Evolutionary conservation across 305 asterid genomes (phyloP).

Genomic region (Lippia alba): DNA sequence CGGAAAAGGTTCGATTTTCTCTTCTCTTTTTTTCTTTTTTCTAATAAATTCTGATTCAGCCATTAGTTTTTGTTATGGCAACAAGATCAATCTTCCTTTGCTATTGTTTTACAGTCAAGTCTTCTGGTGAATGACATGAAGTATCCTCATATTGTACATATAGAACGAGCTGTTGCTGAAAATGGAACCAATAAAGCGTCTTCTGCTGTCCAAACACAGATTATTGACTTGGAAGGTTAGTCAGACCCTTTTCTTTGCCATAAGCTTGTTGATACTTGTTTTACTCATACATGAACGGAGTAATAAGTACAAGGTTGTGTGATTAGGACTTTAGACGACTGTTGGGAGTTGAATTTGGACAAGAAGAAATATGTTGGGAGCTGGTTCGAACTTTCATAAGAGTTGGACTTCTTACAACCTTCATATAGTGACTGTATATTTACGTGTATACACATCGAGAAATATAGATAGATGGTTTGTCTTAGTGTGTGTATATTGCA

Average conservation of each 20-base stretch:
- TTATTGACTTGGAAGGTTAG: constrained; percentile 72
- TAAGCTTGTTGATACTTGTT: not conserved
- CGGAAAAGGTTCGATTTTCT: constrained; percentile 50
- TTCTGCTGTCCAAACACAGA: constrained; percentile 55
- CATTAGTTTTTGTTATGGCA: constrained; percentile 4
- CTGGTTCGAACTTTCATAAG: too few relatives aligned
- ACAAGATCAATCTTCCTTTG: constrained; percentile 23
- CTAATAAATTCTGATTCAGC: not conserved
- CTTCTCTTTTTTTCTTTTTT: not conserved
- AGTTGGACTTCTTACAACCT: too few relatives aligned
- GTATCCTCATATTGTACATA: constrained; percentile 85
- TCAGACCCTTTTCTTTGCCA: constrained; percentile 17
- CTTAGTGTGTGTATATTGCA: too few relatives aligned
- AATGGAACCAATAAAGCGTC: constrained; percentile 42
- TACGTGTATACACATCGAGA: too few relatives aligned
- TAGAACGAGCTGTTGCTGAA: constrained; percentile 57
- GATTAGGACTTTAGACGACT: too few relatives aligned
- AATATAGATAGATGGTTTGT: too few relatives aligned
- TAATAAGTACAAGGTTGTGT: too few relatives aligned
- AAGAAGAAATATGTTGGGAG: too few relatives aligned
- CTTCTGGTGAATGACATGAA: constrained; percentile 57
- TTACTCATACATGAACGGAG: too few relatives aligned
- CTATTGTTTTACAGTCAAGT: constrained; percentile 47
- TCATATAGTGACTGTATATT: too few relatives aligned
- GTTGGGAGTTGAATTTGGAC: too few relatives aligned